Base-by-base conservation (phyloP, 2,329 filamentous ascomycete genomes). In the Claviceps citrina region DNA sequence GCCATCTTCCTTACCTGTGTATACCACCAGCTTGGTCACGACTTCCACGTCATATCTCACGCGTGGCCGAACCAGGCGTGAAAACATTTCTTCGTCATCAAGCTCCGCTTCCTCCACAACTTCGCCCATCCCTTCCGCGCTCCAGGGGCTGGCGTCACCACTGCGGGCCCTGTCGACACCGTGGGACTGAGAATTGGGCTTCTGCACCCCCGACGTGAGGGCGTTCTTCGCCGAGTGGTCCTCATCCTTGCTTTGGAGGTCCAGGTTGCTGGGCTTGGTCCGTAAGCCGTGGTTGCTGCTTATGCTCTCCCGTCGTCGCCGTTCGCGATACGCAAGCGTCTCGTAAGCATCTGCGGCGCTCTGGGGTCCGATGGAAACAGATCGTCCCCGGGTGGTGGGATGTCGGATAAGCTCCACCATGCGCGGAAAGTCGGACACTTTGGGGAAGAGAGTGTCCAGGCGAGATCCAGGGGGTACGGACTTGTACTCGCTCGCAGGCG, bases 41-140 rank as follows among this genome's bases (percentile, higher is more conserved):
- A 98, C 89, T 60, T 98, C 91, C n/a, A 96, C 89, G 61, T 98
- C 91, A 54, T 96, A 98, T 50, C 87, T 71, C 44, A 95, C 87
- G 49, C 91, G 76, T 36, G 91, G 86, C 61, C 81, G 84, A 46
- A 86, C 79, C 41, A 96, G 68, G 54, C 72, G 76, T 33, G 78
- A 81, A 59, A 96, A 95, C 58, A 96, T 79, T 55, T 93, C 82
- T 49, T 70, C 72, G 57, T 86, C 80, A 36, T 77, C 77, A 20
- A 73, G 51, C 49, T 73, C 69, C 33, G 71, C 64, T 36, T 67
- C 64, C 19, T 64, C 61, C 13, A 30, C 12, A 15, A 39, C 42
- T n/a, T 44, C 32, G 20, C 31, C 34, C 20, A 26, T 35, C 20
- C 31, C 38, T 19, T 40, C 42, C 13, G 35, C 31, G 10, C 19